Base-by-base conservation (phyloP, 805 yeast genomes). In the Candida loeiensis region DNA sequence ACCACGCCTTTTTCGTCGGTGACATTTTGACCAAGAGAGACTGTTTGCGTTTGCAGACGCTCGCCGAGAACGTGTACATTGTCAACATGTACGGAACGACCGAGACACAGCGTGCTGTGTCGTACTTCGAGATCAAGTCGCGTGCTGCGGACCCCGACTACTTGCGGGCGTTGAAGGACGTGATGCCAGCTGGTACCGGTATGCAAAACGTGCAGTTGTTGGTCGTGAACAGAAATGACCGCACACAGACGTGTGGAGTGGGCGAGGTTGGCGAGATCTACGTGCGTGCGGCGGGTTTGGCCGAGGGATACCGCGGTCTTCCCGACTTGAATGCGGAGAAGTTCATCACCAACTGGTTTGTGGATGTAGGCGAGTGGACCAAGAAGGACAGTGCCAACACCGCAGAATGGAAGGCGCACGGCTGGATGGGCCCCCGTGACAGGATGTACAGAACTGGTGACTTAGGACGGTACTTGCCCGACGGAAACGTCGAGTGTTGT, bases 41-140 rank as follows among this genome's bases (percentile, higher is more conserved):
- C 64, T 93, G 99, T 66, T 69, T 87, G 50, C 78, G 97, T 56
- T 73, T 93, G 52, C 99, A 93, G 62, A 79, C 93, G 1, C 74
- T 93, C 53, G 98, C 98, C 11, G 81, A 81, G 59, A 91, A 93
- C 55, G 95, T 87, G 40, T 71, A 64, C 58, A 91, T 93, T 56
- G 95, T 93, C 50, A 93, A 93, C 66, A 93, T 93, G 99, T 93
- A 93, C 62, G 99, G 99, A 56, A 93, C 99, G 28, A 93, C 99
- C 8, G 99, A 93, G 64, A 93, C 99, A 12, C 99, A 95, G 71
- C 79, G 99, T 59, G 93, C 99, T 2, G 99, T 93, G 18, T 90
- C 98, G 0, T 93, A 78, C 65, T 95, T 79, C 66, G 95, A 88
- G 60, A 91, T 95, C 46, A 80, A 86, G 31, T 79, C 95, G 20